Percentiles rank a stretch among this genome's conserved stretches.
These are phyloP conservation scores for Septoria petroselini DNA, from an alignment of 2,329 filamentous ascomycete species.

Conservation along the genomic window DNA sequence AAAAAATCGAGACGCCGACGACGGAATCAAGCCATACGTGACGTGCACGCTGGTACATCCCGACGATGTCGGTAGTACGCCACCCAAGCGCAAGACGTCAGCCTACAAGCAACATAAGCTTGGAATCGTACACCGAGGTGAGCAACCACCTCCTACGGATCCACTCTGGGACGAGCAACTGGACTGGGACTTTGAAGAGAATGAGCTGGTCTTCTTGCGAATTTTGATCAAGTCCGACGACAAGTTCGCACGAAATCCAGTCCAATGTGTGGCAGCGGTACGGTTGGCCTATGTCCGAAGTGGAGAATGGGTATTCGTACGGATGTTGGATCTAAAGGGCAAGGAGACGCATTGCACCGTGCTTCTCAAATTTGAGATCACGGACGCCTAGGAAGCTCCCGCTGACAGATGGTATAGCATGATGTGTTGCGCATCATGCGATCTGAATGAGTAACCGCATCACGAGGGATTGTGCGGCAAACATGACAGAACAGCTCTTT, in stretches of 20 bases:
- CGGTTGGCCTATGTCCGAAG: conserved; percentile 53
- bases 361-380: conserved; percentile 60
- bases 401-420: not conserved
- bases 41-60: conserved; percentile 64
- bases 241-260: conserved; percentile 59
- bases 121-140: conserved; percentile 56
- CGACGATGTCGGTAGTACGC: conserved; percentile 47
- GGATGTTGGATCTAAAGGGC: conserved; percentile 63
- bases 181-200: conserved; percentile 67
- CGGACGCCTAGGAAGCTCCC: conserved; percentile 36
- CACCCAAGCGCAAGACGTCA: conserved; percentile 60
- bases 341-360: conserved; percentile 61
- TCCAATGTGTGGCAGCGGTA: conserved; percentile 60
- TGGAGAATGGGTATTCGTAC: conserved; percentile 61
- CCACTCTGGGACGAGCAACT: conserved; percentile 65
- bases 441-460: too few species aligned
- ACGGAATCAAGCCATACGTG: conserved; percentile 60
- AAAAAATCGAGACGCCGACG: conserved; percentile 48
- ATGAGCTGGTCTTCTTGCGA: conserved; percentile 62
- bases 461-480: too few species aligned
- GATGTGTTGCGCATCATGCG: not conserved
- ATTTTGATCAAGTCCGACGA: conserved; percentile 67
- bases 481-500: not conserved
- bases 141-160: conserved; percentile 59
- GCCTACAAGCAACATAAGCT: conserved; percentile 60